Percentiles rank a stretch among this genome's conserved stretches.
These are phyloP conservation scores for Thelonectria discophora DNA, from an alignment of 2,329 filamentous ascomycete species.

Conservation along the genomic window DNA sequence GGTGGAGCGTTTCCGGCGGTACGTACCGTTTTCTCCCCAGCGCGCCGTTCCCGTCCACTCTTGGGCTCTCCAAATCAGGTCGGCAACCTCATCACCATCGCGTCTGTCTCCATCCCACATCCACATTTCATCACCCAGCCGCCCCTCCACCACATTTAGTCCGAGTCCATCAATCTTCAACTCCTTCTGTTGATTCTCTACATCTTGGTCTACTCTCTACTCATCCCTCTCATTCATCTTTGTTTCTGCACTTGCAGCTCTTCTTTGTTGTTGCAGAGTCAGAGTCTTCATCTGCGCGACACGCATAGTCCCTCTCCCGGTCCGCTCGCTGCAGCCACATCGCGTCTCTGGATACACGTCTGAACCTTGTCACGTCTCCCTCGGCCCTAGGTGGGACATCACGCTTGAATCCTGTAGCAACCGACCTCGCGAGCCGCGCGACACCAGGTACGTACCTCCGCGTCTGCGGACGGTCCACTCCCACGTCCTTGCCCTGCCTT, in stretches of 20 bases:
- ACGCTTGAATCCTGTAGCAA: slow-evolving; percentile 45
- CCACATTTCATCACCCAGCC: slow-evolving; percentile 32
- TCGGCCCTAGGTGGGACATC: slow-evolving; percentile 40
- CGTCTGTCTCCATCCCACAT: slow-evolving; percentile 34
- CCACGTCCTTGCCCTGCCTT: slow-evolving; percentile 45
- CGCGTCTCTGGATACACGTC: slow-evolving; percentile 37
- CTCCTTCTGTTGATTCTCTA: slow-evolving; percentile 30
- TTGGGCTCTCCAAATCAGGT: slow-evolving; percentile 27
- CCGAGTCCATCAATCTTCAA: slow-evolving; percentile 29
- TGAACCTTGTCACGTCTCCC: slow-evolving; percentile 32
- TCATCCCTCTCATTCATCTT: slow-evolving; percentile 27
- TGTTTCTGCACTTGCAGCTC: slow-evolving; percentile 19
- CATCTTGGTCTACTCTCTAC: slow-evolving; percentile 30
- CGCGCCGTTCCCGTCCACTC: slow-evolving; percentile 30
- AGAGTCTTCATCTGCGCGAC: slow-evolving; percentile 11
- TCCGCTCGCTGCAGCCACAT: slow-evolving; percentile 12
- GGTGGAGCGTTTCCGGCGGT: slow-evolving; percentile 33
- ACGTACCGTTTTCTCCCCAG: slow-evolving; percentile 31
- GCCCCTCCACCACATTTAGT: slow-evolving; percentile 39
- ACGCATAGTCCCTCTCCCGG: slow-evolving; percentile 17
- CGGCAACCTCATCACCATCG: slow-evolving; percentile 23
- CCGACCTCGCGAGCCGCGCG: slow-evolving; percentile 44
- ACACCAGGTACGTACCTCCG: slow-evolving; percentile 46
- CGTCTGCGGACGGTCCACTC: slow-evolving; percentile 39
- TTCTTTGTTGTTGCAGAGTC: neutral